Evolutionary conservation across 208 protist species (phyloP), one percentile per base, ranked within the genome.

Genomic region (Zelonia costaricensis): DNA sequence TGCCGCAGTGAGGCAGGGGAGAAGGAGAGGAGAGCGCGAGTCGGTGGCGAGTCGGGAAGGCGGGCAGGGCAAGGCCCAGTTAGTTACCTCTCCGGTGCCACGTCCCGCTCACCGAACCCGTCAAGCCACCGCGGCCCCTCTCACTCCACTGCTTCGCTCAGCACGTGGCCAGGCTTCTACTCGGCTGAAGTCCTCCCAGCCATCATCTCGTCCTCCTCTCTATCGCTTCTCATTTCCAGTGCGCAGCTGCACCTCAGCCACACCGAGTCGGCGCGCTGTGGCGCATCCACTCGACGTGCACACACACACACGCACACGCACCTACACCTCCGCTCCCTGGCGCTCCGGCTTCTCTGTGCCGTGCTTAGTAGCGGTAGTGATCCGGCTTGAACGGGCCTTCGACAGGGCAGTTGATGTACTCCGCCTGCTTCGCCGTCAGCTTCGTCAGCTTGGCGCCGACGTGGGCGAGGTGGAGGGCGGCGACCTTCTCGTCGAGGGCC

Each of bases 401-500:
- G 23, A 94, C 78, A 33, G 84, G 72, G 64, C 99, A 91, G 84
- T 95, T 97, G 73, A 99, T 97, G 80, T 99, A 99, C 56, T 98
- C 84, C 39, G 98, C 85, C 95, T 99, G 99, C 35, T 94, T 87
- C 45, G 85, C 61, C 25, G 89, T 90, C 28, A 99, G 89, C 44
- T 80, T 89, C 52, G 98, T 99, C 31, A 99, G 92, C 74, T 99
- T 98, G 56, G 95, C 98, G 72, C 95, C 98, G 12, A 99, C 84
- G 64, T 99, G 95, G 53, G 59, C 84, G 3, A 99, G 84, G 82
- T 99, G 99, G 25, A 99, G 88, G 30, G 92, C 82, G 39, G 99
- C 99, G 42, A 99, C 99, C 91, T 99, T 97, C 88, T 99, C 99
- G 77, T 99, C 99, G 23, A 99, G 87, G 35, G 81, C 67, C 87